Base-by-base conservation (phyloP, 495 filamentous ascomycete genomes). In the Hypomontagnella submonticulosa region DNA sequence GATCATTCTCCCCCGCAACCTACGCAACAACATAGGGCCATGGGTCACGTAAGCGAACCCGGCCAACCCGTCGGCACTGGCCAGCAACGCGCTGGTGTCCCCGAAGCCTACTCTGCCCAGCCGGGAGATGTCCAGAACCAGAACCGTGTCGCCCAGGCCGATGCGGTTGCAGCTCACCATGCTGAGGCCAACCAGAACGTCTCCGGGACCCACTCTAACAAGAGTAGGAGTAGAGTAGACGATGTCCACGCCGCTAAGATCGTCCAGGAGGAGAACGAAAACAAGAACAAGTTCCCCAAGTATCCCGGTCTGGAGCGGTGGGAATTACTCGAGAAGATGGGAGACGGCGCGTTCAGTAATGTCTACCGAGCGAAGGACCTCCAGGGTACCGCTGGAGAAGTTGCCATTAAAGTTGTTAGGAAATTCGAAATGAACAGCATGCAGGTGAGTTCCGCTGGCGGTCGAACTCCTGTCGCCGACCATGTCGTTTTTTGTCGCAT, bases 341-440 rank as follows among this genome's bases (percentile, higher is more conserved):
- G 95, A 52, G 95, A 99, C 69, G 95, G 95, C 50, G 95, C 95
- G 41, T 99, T 99, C 83, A 97, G 94, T 82, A 99, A 99, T 63
- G 95, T 99, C 55, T 99, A 97, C 75, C 87, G 91, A 3, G 95
- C 96, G 13, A 83, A 81, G 58, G 96, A 99, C 75, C 82, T 79
- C 32, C 69, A 81, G 15, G 88, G 88, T 16, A 79, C 89, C 51
- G 83, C 83, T 38, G 88, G 86, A 40, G 90, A 99, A 70, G 92
- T 95, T 12, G 95, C 95, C 42, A 98, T 99, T 84, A 99, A 99
- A 73, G 95, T 99, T 18, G 95, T 99, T 54, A 89, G 95, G 57
- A 99, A 99, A 78, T 99, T 90, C 72, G 96, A 99, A 79, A 97
- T 99, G 90, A 98, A 97, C 75, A 91, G 88, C 49, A 92, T 85